Base-by-base conservation (phyloP, 2,329 filamentous ascomycete genomes). In the Xylariaceae sp. region DNA sequence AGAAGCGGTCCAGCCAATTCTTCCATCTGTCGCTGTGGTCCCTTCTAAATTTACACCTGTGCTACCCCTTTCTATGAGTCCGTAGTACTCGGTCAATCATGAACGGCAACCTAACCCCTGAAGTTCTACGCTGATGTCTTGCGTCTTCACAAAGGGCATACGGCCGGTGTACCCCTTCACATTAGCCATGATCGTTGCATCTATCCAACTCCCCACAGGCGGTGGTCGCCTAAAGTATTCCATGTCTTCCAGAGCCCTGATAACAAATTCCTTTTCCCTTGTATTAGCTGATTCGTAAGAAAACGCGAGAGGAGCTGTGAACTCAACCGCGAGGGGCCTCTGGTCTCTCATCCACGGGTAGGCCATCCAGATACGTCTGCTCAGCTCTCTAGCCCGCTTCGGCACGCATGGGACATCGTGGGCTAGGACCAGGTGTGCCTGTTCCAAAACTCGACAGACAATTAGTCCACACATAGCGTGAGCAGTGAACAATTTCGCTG, bases 141-240 rank as follows among this genome's bases (percentile, higher is more conserved):
- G 65, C 12, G 60, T 67, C 46, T 62, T 68, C 1, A 69, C 56
- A 42, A 69, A 69, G 7, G 61, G 65, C 7, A 65, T 48, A 7
- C 67, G 65, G n/a, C 67, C 66, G 1, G 65, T 65, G 41, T 68
- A 68, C 12, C 61, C 67, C 52, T 67, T 67, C 2, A 64, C 64
- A 20, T 68, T 69, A 21, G 67, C 66, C 65, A 67, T 67, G 12
- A 68, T 67, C 3, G 67, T 67, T 19, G 55, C 60, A 7, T 69
- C 66, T 32, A 61, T 55, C 65, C 67, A 69, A 41, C 52, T 51
- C 10, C 67, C 66, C 42, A 69, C 63, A 0, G 66, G 65, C 18
- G 67, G 63, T 18, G 65, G 67, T 23, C 64, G 61, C 20, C 63
- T 62, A 26, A 61, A 69, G 43, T 61, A 63, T 48, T 68, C 66